Evolutionary conservation across 2,329 filamentous ascomycete species (phyloP).

Genomic region (Pseudogymnoascus sp.): DNA sequence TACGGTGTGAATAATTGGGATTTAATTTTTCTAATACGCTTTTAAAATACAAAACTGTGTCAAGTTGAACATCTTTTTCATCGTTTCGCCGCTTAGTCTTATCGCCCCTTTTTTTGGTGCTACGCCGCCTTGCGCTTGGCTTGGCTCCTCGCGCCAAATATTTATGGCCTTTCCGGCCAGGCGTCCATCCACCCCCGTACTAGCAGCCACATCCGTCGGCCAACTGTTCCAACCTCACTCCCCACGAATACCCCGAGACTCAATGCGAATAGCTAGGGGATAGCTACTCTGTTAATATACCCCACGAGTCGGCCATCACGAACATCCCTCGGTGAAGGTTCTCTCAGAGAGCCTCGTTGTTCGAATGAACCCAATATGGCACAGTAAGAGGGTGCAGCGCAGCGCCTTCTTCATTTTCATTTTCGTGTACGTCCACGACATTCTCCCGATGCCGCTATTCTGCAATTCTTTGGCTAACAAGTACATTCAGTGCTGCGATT

Average conservation of each 20-base stretch:
- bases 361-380: slow-evolving; percentile 10
- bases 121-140: not conserved
- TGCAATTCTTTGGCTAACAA: not conserved
- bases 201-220: not conserved
- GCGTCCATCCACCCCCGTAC: not conserved
- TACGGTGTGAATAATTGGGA: too few relatives aligned
- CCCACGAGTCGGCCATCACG: not conserved
- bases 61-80: not conserved
- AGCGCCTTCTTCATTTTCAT: slow-evolving; percentile 8
- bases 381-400: slow-evolving; percentile 11
- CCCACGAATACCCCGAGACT: not conserved
- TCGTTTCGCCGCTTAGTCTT: not conserved
- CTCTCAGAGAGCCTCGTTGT: not conserved
- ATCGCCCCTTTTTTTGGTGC: not conserved
- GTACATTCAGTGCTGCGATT: not conserved
- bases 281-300: not conserved
- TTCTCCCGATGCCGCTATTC: not conserved
- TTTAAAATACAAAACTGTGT: not conserved
- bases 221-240: not conserved
- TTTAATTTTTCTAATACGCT: too few relatives aligned
- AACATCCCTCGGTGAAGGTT: not conserved
- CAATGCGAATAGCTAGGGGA: not conserved
- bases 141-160: not conserved
- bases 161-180: not conserved
- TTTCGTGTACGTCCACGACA: slow-evolving; percentile 6